Conservation (phyloP, 805 yeast species). For the Barnettozyma wickerhamii region DNA sequence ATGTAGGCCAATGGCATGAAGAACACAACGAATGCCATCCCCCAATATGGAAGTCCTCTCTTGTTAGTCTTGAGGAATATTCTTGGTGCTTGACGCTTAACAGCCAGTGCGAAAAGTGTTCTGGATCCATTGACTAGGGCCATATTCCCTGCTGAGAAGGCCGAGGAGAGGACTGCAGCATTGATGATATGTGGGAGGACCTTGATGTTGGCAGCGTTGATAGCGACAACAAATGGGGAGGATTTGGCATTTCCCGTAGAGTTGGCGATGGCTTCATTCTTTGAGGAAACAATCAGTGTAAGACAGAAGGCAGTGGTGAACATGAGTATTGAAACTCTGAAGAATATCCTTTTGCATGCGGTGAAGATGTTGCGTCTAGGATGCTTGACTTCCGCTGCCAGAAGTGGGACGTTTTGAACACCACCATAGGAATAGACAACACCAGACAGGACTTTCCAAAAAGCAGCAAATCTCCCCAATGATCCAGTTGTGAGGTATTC, state of each 20-base stretch:
- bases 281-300: conserved; percentile 29
- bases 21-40: conserved; percentile 11
- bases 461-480: conserved; percentile 26
- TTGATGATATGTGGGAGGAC: conserved; percentile 34
- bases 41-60: conserved; percentile 31
- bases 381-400: conserved; percentile 33
- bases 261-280: conserved; percentile 26
- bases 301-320: conserved; percentile 28
- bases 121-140: conserved; percentile 28
- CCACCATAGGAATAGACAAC: conserved; percentile 37
- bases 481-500: conserved; percentile 14
- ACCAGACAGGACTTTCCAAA: conserved; percentile 31
- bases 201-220: conserved; percentile 41
- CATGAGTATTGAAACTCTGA: conserved; percentile 27
- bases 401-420: conserved; percentile 43
- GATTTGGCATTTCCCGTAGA: conserved; percentile 28
- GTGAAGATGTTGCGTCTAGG: conserved; percentile 31
- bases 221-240: conserved; percentile 37
- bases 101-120: conserved; percentile 31
- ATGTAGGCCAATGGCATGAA: conserved; percentile 36
- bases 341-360: conserved; percentile 30
- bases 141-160: conserved; percentile 33
- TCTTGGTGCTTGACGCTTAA: conserved; percentile 33
- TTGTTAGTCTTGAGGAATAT: conserved; percentile 28
- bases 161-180: conserved; percentile 35